phyloP scores from a whole-genome alignment of 164 flowering plant genomes.

The Litsea cubeba region DNA sequence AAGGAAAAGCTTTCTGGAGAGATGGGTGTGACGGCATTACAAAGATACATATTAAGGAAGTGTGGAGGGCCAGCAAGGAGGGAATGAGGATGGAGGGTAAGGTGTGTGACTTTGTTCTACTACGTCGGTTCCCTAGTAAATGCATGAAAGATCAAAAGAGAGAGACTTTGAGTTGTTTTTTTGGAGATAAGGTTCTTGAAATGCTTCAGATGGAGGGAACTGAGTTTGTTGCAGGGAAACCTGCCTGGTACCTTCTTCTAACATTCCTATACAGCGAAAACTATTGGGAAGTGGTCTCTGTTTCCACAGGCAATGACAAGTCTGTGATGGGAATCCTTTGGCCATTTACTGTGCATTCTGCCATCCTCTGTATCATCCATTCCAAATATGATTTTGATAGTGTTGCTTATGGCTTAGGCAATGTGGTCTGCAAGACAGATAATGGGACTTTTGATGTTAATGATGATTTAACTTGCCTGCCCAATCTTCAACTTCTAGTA shows the following conservation, averaged over 20 bases:
- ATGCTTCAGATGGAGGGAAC: conserved; percentile 38
- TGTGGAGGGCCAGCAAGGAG: conserved; percentile 28
- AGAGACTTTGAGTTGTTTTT: conserved; percentile 24
- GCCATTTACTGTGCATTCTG: conserved; percentile 67
- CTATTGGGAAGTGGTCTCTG: conserved; percentile 50
- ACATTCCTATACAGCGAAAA: conserved; percentile 52
- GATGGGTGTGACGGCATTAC: conserved; percentile 21
- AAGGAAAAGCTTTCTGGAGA: conserved; percentile 20
- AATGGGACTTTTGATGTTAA: conserved; percentile 8
- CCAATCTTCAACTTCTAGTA: conserved; percentile 15
- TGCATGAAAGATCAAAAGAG: conserved; percentile 16
- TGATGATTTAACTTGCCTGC: conserved; percentile 17
- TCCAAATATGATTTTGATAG: conserved; percentile 11
- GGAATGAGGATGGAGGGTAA: conserved; percentile 18
- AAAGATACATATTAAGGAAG: conserved; percentile 42
- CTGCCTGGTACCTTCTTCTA: conserved; percentile 73
- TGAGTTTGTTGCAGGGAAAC: conserved; percentile 31
- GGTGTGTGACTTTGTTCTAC: conserved; percentile 32
- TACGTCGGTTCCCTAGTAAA: conserved; percentile 32
- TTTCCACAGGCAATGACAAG: conserved; percentile 38
- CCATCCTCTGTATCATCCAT: conserved; percentile 46
- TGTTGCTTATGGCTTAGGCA: conserved; percentile 8
- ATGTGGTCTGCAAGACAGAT: conserved; percentile 5
- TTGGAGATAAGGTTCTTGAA: conserved; percentile 60
- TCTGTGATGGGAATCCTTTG: conserved; percentile 49